Evolutionary conservation across 208 protist genomes (phyloP).

Genomic region (Trypanosoma brucei): DNA sequence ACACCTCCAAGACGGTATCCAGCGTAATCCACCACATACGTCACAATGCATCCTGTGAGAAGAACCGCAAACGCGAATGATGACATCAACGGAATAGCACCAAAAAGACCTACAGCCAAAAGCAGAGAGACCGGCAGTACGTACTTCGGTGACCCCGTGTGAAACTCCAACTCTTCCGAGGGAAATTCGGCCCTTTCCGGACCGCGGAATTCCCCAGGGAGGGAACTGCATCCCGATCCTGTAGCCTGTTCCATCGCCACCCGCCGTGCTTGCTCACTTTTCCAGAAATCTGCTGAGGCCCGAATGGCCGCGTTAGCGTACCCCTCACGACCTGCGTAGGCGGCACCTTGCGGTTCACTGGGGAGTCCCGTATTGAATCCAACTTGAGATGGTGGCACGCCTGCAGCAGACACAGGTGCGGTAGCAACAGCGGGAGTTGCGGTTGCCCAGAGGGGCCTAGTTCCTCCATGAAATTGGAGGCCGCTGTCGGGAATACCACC

Average conservation of each 20-base stretch:
- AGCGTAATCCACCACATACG: slow-evolving; percentile 80
- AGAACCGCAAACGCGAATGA: slow-evolving; percentile 53
- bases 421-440: not conserved
- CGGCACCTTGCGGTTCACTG: no score
- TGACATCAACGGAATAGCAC: slow-evolving; percentile 75
- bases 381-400: no score
- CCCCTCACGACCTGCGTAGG: slow-evolving; percentile 34
- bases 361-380: no score
- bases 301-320: slow-evolving; percentile 40
- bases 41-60: slow-evolving; percentile 51
- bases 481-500: not conserved
- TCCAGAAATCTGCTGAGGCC: slow-evolving; percentile 38
- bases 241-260: slow-evolving; percentile 1
- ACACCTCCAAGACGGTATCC: slow-evolving; percentile 56
- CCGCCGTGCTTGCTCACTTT: slow-evolving; percentile 32
- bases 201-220: not conserved
- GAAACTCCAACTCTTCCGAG: slow-evolving; percentile 20
- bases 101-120: slow-evolving; percentile 54
- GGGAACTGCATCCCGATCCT: not conserved
- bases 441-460: not conserved
- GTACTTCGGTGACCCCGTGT: slow-evolving; percentile 24
- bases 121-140: slow-evolving; percentile 37
- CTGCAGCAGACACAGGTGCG: no score
- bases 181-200: not conserved
- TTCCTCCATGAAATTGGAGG: not conserved